Percentiles rank a stretch among this genome's conserved stretches.
Conservation (phyloP, 2,329 filamentous ascomycete genomes). For the Neofusicoccum laricinum region DNA sequence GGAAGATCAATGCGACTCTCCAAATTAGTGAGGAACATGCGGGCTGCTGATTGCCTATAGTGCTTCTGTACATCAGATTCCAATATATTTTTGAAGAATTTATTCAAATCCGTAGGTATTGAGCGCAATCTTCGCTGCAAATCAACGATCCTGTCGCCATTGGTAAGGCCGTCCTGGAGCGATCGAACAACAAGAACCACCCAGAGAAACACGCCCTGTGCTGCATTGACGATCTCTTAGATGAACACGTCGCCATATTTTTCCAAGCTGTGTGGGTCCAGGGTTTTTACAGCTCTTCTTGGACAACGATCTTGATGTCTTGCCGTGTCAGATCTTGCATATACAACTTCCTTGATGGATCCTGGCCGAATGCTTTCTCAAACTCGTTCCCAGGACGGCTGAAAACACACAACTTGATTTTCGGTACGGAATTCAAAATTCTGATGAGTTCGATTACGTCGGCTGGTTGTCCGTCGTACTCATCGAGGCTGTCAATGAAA, state of each 20-base stretch:
- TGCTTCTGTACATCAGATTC: background rate
- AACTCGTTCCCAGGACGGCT: slow-evolving; percentile 20
- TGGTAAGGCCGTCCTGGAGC: slow-evolving; percentile 6
- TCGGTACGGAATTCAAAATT: background rate
- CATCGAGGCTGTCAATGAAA: background rate
- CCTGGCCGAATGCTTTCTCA: slow-evolving; percentile 18
- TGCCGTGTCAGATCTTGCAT: slow-evolving; percentile 18
- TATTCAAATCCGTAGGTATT: background rate
- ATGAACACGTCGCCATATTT: background rate
- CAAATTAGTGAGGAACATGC: background rate
- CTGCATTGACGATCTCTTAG: background rate
- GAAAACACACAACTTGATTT: slow-evolving; percentile 17
- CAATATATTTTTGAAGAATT: background rate
- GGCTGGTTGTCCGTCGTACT: background rate
- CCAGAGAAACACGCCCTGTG: slow-evolving; percentile 17
- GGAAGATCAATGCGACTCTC: accelerated
- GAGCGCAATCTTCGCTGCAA: background rate
- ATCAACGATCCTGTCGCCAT: background rate
- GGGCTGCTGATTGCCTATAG: background rate
- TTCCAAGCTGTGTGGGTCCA: no score
- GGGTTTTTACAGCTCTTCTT: slow-evolving; percentile 9
- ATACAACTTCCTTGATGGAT: background rate
- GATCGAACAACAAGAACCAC: background rate
- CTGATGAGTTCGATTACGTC: background rate
- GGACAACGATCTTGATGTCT: slow-evolving; percentile 18